phyloP scores from a whole-genome alignment of 2,329 filamentous ascomycete genomes.

The Ascochyta rabiei region DNA sequence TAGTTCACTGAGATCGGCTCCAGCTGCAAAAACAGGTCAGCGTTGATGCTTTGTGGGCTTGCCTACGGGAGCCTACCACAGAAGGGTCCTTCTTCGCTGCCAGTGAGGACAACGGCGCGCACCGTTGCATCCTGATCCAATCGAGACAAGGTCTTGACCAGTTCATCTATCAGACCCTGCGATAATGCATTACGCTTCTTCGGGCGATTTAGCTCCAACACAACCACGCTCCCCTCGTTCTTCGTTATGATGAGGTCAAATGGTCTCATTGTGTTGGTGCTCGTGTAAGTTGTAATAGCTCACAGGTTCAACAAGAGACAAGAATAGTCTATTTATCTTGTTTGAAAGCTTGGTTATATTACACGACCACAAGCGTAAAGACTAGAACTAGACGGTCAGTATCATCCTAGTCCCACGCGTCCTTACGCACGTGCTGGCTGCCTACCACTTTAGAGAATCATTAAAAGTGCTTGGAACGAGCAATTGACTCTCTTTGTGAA shows the following conservation, averaged over 20 bases:
- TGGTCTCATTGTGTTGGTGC: conserved; percentile 4
- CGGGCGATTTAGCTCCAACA: conserved; percentile 61
- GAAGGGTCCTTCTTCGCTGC: conserved; percentile 78
- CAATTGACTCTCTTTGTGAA: neutral
- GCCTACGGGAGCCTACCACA: conserved; percentile 57
- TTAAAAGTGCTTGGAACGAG: neutral
- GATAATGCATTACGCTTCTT: conserved; percentile 66
- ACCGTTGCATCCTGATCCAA: conserved; percentile 26
- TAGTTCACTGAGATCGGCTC: conserved; percentile 98
- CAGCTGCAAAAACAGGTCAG: conserved; percentile 59
- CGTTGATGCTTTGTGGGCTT: neutral
- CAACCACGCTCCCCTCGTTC: conserved; percentile 48
- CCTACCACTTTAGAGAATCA: neutral
- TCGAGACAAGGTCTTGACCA: conserved; percentile 33
- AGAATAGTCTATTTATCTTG: conserved; percentile 9
- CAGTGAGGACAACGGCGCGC: conserved; percentile 68
- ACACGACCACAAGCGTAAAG: neutral
- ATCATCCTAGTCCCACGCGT: neutral
- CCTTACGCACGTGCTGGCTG: neutral
- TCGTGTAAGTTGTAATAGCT: neutral
- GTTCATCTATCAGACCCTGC: conserved; percentile 53
- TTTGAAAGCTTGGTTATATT: neutral
- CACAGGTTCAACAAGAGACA: neutral
- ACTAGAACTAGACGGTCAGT: neutral
- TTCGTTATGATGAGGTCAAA: conserved; percentile 21